These are phyloP conservation scores for Penicillium fuscoglaucum DNA, from an alignment of 2,329 filamentous ascomycete genomes.

Conservation along the genomic window DNA sequence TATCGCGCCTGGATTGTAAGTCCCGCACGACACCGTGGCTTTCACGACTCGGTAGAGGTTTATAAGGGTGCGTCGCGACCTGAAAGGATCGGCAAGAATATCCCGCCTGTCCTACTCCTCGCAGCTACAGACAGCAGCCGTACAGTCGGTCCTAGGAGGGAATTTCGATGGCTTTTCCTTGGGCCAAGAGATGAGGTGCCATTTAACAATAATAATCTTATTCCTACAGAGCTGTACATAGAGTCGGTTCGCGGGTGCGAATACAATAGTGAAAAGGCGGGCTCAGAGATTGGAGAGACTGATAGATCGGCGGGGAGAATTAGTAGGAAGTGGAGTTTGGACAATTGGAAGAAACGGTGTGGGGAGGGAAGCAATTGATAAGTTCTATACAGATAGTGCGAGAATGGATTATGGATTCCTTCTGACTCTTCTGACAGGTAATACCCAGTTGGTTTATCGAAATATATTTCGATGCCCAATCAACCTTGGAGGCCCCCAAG, in stretches of 20 bases:
- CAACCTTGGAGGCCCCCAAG: neutral
- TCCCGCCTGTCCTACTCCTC: neutral
- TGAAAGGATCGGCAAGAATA: conserved; percentile 13
- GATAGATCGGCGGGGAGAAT: conserved; percentile 17
- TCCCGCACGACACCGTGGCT: neutral
- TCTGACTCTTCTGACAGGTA: conserved; percentile 10
- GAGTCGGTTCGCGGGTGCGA: neutral
- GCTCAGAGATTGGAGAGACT: conserved; percentile 21
- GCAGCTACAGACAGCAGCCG: too few species aligned
- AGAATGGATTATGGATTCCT: conserved; percentile 14
- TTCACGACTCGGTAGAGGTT: neutral
- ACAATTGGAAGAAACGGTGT: conserved; percentile 21
- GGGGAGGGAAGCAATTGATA: conserved; percentile 18
- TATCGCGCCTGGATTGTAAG: neutral
- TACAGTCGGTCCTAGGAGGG: too few species aligned
- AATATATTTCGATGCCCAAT: neutral
- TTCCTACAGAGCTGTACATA: neutral
- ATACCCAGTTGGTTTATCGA: neutral
- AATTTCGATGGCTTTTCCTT: too few species aligned
- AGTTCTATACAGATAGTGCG: conserved; percentile 16
- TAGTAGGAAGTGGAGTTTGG: conserved; percentile 21
- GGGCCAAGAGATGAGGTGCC: too few species aligned
- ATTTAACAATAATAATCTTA: too few species aligned
- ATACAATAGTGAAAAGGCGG: conserved; percentile 1
- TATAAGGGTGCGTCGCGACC: neutral